Base-by-base conservation (phyloP, 352 stramenopile species). In the Globisporangium cylindrosporum region DNA sequence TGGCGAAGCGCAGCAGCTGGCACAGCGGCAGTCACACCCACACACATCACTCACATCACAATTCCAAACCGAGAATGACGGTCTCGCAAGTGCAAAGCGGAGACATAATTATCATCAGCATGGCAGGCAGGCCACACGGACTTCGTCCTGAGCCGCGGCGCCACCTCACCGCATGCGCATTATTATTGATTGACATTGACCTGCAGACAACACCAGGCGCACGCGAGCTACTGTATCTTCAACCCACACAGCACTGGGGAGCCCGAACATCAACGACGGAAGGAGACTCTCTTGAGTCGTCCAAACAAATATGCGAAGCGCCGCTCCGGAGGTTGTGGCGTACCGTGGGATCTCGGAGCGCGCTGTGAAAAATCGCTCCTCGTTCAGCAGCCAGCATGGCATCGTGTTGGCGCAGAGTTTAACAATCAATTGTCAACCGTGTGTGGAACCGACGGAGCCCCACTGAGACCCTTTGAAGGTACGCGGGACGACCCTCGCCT, bases 251-350 rank as follows among this genome's bases (percentile, higher is more conserved):
- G 27, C 27, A 32, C 27, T 32, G 27, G 3, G 27, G 27, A 32
- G 3, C 27, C 27, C 27, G 27, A 32, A 32, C 27, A 32, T 2
- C 27, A 32, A 32, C 20, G 7, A 54, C 46, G 10, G 18, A 10
- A 20, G 14, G 3, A 0, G 20, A 24, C 20, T 27, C 48, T 6
- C 4, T 29, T 2, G 27, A 32, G 20, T 55, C 20, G 48, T 46
- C 38, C 38, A 20, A 46, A 46, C 38, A 55, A 55, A 55, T 55
- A 55, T 55, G 48, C 48, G 48, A 55, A 55, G 48, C n/a, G 48
- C 48, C 48, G 10, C 27, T 32, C 27, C 27, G 27, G 27, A 32
- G 27, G 27, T 32, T 32, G 3, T 32, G 27, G 27, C 27, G 27
- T 32, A 32, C 27, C 27, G 27, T 32, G 27, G 27, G 27, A 32